A percentile compares a stretch with the other conserved stretches of the same genome.
Evolutionary conservation across 75 land plant genomes (phyloP).

Genomic region (Sequoia sempervirens): DNA sequence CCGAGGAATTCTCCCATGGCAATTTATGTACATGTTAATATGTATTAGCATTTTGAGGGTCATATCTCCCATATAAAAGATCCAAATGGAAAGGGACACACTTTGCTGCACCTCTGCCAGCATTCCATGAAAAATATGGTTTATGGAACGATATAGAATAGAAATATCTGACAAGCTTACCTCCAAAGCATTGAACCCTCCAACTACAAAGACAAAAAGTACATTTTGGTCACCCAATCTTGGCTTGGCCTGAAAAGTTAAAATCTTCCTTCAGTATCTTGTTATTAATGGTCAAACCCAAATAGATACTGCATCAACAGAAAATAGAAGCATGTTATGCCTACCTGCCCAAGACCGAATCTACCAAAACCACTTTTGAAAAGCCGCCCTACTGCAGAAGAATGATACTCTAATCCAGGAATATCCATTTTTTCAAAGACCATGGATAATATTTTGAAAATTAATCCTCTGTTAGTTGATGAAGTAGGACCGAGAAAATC

Average conservation of each 20-base stretch:
- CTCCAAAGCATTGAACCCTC: constrained; percentile 89
- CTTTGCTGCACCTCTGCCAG: background rate
- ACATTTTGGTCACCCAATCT: constrained; percentile 73
- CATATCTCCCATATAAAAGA: background rate
- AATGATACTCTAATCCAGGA: constrained; percentile 85
- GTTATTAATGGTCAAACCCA: background rate
- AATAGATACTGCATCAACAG: constrained; percentile 2
- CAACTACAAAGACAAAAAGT: constrained; percentile 81
- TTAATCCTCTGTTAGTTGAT: constrained; percentile 39
- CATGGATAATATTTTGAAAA: constrained; percentile 57
- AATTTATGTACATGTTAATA: background rate
- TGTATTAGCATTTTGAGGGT: background rate
- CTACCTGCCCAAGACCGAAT: constrained; percentile 93
- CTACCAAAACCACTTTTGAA: constrained; percentile 96
- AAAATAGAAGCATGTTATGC: background rate
- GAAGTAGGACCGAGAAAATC: constrained; percentile 25
- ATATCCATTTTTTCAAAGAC: constrained; percentile 60
- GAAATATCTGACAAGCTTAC: constrained; percentile 30
- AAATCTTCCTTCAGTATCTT: background rate
- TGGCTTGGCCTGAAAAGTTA: constrained; percentile 74
- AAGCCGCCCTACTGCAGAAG: constrained; percentile 84
- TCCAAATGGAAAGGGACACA: background rate
- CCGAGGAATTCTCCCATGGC: background rate
- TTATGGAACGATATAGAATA: background rate
- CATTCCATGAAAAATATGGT: background rate